phyloP scores from a whole-genome alignment of 495 filamentous ascomycete species.

The Platismatia glauca region DNA sequence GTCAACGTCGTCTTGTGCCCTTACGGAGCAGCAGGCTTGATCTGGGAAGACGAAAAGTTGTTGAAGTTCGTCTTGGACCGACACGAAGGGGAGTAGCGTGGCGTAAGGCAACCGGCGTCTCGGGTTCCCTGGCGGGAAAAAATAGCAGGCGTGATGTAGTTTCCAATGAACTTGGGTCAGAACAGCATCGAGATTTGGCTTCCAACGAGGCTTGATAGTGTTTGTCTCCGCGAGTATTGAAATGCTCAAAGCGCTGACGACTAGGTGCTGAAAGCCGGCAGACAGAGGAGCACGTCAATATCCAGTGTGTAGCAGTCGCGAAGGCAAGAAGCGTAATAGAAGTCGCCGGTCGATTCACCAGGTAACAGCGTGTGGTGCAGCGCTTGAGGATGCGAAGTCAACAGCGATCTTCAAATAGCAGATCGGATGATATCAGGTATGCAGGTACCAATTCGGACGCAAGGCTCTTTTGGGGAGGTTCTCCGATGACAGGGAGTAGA shows the following conservation, averaged over 20 bases:
- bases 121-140: not conserved
- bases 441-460: slow-evolving; percentile 10
- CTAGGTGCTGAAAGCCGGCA: not conserved
- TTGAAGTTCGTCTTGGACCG: not conserved
- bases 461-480: slow-evolving; percentile 9
- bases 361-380: not conserved
- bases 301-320: not conserved
- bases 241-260: not conserved
- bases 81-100: not conserved
- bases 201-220: not conserved
- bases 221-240: not conserved
- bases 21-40: not conserved
- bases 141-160: not conserved
- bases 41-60: not conserved
- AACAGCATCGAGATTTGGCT: not conserved
- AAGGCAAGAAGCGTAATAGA: not conserved
- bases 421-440: slow-evolving; percentile 4
- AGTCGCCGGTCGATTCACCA: not conserved
- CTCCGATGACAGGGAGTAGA: slow-evolving; percentile 9
- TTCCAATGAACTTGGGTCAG: not conserved
- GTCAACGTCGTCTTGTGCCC: not conserved
- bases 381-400: not conserved
- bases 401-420: not conserved
- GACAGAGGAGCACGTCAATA: not conserved
- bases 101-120: not conserved